Evolutionary conservation across 371 early-diverging fungal genomes (phyloP).

Genomic region (Encephalitozoon romaleae): DNA sequence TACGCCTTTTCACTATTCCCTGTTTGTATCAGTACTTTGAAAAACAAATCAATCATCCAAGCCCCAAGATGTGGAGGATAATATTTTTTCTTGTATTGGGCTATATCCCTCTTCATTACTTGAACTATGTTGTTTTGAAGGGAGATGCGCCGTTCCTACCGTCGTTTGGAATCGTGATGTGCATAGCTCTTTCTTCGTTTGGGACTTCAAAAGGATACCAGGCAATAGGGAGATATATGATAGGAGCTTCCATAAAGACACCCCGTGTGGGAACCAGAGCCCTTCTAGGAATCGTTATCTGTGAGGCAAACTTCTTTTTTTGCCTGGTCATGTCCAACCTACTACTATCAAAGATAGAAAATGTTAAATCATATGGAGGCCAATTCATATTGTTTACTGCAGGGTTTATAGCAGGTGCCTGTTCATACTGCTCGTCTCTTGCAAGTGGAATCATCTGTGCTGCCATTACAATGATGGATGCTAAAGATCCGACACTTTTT

Average conservation of each 20-base stretch:
- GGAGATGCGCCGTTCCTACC: slow-evolving; percentile 11
- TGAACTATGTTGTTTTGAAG: neutral
- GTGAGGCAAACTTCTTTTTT: slow-evolving; percentile 60
- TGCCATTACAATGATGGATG: slow-evolving; percentile 57
- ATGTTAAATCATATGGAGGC: neutral
- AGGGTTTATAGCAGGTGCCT: slow-evolving; percentile 56
- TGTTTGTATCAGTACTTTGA: neutral
- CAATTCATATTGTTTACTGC: slow-evolving; percentile 43
- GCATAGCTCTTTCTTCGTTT: slow-evolving; percentile 49
- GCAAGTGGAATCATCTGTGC: slow-evolving; percentile 59
- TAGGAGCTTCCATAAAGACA: slow-evolving; percentile 53
- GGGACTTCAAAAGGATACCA: slow-evolving; percentile 56
- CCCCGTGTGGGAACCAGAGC: slow-evolving; percentile 58
- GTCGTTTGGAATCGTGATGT: slow-evolving; percentile 52
- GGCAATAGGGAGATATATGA: slow-evolving; percentile 53
- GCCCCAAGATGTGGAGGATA: slow-evolving; percentile 6
- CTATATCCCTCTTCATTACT: neutral
- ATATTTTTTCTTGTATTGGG: neutral
- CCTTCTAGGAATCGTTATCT: slow-evolving; percentile 60
- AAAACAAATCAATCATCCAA: slow-evolving; percentile 23
- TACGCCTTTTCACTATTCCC: slow-evolving; percentile 1
- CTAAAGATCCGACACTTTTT: slow-evolving; percentile 55
- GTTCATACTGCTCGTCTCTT: slow-evolving; percentile 50
- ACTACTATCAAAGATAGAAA: neutral
- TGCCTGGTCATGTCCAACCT: slow-evolving; percentile 37